A percentile compares a stretch with the other conserved stretches of the same genome.
Conservation (phyloP, 2,329 filamentous ascomycete species). For the Penicillium sp. region DNA sequence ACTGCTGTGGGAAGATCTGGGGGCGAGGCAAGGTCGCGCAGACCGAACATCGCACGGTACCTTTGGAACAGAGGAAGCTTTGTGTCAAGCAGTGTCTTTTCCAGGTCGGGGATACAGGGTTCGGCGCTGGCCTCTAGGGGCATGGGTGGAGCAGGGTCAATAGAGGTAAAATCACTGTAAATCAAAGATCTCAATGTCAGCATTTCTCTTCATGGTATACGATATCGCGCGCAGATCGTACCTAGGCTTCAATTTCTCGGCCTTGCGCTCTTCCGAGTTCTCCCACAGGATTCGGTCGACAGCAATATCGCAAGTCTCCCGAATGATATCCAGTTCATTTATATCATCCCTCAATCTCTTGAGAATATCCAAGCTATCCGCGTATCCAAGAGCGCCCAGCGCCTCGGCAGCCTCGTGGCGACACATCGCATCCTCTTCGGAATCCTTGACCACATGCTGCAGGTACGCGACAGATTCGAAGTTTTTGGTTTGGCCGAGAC, state of each 20-base stretch:
- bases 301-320: slow-evolving; percentile 95
- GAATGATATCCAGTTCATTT: slow-evolving; percentile 76
- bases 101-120: slow-evolving; percentile 69
- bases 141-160: slow-evolving; percentile 90
- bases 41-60: slow-evolving; percentile 96
- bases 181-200: slow-evolving; percentile 23
- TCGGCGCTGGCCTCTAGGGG: slow-evolving; percentile 59
- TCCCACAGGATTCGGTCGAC: slow-evolving; percentile 94
- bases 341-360: slow-evolving; percentile 69
- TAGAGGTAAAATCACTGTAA: slow-evolving; percentile 83
- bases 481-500: slow-evolving; percentile 86
- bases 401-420: slow-evolving; percentile 96
- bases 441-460: slow-evolving; percentile 69
- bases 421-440: slow-evolving; percentile 88
- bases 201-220: neutral
- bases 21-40: slow-evolving; percentile 90
- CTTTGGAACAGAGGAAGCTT: slow-evolving; percentile 79
- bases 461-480: slow-evolving; percentile 70
- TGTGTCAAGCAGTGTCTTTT: slow-evolving; percentile 74
- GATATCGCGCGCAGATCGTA: slow-evolving; percentile 41
- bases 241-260: slow-evolving; percentile 80
- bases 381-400: slow-evolving; percentile 78
- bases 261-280: slow-evolving; percentile 67
- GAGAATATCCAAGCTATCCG: slow-evolving; percentile 70
- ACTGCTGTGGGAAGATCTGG: slow-evolving; percentile 86